Conservation (phyloP, 2,329 filamentous ascomycete species). For the Penicillium sp. region DNA sequence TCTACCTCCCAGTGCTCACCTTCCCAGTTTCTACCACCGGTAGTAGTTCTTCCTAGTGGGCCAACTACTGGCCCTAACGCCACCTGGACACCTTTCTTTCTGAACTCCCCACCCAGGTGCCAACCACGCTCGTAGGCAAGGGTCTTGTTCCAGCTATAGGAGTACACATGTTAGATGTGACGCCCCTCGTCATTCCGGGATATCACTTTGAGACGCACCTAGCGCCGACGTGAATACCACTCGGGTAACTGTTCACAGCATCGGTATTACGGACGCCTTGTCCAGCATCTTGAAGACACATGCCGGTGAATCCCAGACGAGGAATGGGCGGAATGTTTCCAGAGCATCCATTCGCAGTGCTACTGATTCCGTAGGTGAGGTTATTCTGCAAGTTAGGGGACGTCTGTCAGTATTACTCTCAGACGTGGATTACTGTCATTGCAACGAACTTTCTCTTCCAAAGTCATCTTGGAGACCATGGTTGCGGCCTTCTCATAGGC, state of each 20-base stretch:
- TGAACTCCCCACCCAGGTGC: slow-evolving; percentile 65
- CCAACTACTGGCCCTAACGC: slow-evolving; percentile 49
- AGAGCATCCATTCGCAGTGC: slow-evolving; percentile 24
- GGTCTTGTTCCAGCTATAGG: slow-evolving; percentile 58
- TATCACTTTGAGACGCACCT: slow-evolving; percentile 23
- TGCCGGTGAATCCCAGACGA: slow-evolving; percentile 46
- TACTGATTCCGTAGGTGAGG: slow-evolving; percentile 26
- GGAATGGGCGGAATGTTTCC: slow-evolving; percentile 25
- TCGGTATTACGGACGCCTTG: slow-evolving; percentile 51
- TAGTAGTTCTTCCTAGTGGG: slow-evolving; percentile 51
- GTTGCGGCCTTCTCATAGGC: slow-evolving; percentile 26
- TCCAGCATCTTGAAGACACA: slow-evolving; percentile 51
- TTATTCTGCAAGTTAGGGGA: slow-evolving; percentile 20
- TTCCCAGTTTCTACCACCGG: slow-evolving; percentile 54
- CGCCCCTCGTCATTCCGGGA: not conserved
- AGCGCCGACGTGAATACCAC: slow-evolving; percentile 50
- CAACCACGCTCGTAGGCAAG: slow-evolving; percentile 59
- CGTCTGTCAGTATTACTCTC: not conserved
- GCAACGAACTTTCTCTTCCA: slow-evolving; percentile 29
- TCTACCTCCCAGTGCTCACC: slow-evolving; percentile 31
- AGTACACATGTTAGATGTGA: not conserved
- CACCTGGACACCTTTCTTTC: slow-evolving; percentile 53
- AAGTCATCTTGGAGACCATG: slow-evolving; percentile 27
- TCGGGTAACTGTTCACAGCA: slow-evolving; percentile 52
- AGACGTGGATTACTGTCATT: too few relatives aligned